Evolutionary conservation across 2,329 filamentous ascomycete species (phyloP), one percentile per base, ranked within the genome.

Genomic region (Aspergillus neotritici): DNA sequence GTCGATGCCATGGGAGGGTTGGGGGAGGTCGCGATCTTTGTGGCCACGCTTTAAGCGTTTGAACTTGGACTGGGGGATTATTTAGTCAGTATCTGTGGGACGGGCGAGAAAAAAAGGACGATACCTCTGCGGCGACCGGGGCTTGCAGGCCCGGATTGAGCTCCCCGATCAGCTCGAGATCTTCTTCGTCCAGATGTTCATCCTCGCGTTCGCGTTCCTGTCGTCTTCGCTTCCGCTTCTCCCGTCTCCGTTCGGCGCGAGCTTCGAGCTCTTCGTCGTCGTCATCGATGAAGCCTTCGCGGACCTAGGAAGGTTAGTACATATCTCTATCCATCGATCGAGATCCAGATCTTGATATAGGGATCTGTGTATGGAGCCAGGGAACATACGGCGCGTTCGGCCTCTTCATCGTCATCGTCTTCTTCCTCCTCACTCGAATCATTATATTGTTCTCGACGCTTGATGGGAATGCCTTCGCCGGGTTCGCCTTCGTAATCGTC

Each of bases 21-120:
- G 74, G 17, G 74, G 74, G 14, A 47, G 46, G 15, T 72, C 64
- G 40, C 80, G 77, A 38, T 88, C 78, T 50, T 88, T 84, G 51
- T 84, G 87, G 42, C 93, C 91, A 52, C 88, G 87, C 75, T 97
- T 98, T 43, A 98, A 80, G 32, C 93, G 86, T 70, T 98, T 98
- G 75, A 94, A 94, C 64, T 95, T 94, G 54, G 84, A 84, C 84
- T 94, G 46, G 39, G 43, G 33, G n/a, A 35, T n/a, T n/a, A 30
- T 15, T 41, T 36, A 47, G 37, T 43, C 25, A 38, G 44, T 37
- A 47, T 44, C 13, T 38, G 34, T 30, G 16, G 31, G 32, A 37
- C 31, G 10, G 9, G 34, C 9, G 21, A 37, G 16, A 21, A 47
- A 13, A 21, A 46, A 21, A 37, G 31, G 14, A 34, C 13, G 30